Base-by-base conservation (phyloP, 768 basidiomycete genomes). In the Calocybe gangraenosa region DNA sequence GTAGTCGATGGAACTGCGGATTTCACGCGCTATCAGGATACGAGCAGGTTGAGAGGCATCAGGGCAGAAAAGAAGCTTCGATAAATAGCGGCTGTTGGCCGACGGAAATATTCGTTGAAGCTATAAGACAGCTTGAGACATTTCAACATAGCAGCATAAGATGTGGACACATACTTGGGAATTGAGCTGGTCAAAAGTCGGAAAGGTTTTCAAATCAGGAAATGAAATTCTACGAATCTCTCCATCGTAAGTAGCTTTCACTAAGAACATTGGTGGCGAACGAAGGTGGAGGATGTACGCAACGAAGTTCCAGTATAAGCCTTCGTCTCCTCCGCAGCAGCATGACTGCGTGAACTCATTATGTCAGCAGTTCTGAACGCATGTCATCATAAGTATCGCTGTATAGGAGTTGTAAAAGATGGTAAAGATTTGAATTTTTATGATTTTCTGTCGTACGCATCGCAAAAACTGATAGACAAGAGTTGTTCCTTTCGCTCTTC, bases 181-280 rank as follows among this genome's bases (percentile, higher is more conserved):
- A 55, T 71, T 72, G 32, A 90, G 69, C 51, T 85, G 69, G 2
- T 74, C 63, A 57, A 76, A 87, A 1, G 79, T 63, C 36, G 87
- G 87, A 56, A 90, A 87, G 14, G 66, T 54, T 32, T 64, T 57
- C n/a, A 61, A 62, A 5, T 72, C 68, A 14, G 68, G 50, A 51
- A 87, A 85, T 2, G 76, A 66, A 53, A 86, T 71, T 54, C 77
- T 86, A 55, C 87, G 78, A 46, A 79, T 86, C 61, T 89, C 84
- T 22, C 67, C 65, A 44, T 74, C 68, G 61, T 87, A 88, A 17
- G 84, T 84, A n/a, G 81, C 85, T 65, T 90, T 90, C 58, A 89
- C 76, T 46, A 79, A 78, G 70, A 88, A 87, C 78, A 83, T 82
- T 65, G 69, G 63, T 11, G 25, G 11, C 6, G 25, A 28, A 28